phyloP scores from a whole-genome alignment of 768 basidiomycete species.

The Royoungia palumana region DNA sequence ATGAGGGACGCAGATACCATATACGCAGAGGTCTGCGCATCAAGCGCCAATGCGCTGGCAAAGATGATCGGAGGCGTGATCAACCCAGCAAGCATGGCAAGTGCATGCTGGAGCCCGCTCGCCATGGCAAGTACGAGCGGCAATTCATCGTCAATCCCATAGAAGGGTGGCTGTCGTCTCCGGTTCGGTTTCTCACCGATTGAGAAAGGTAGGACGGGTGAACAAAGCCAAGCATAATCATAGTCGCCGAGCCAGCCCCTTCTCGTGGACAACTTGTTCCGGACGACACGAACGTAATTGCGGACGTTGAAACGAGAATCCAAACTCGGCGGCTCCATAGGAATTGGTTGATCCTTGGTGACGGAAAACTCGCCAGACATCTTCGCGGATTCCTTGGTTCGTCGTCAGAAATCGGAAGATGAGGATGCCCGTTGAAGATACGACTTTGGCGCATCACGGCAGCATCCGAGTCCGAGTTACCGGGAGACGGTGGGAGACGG shows the following conservation, averaged over 20 bases:
- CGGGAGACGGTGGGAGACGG: too few species aligned
- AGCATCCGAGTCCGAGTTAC: too few species aligned
- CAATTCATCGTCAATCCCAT: constrained; percentile 66
- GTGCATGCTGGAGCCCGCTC: constrained; percentile 70
- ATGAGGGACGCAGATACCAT: constrained; percentile 82
- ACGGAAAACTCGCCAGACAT: constrained; percentile 17
- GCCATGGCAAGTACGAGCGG: constrained; percentile 72
- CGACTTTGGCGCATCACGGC: too few species aligned
- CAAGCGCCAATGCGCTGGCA: constrained; percentile 57
- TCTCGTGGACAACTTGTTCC: constrained; percentile 42
- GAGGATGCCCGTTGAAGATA: too few species aligned
- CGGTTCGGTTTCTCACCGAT: constrained; percentile 23
- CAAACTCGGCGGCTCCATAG: constrained; percentile 9
- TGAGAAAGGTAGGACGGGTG: constrained; percentile 61
- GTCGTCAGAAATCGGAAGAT: too few species aligned
- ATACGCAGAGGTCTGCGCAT: constrained; percentile 59
- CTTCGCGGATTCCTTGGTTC: too few species aligned
- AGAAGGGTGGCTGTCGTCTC: constrained; percentile 61
- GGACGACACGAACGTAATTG: constrained; percentile 12
- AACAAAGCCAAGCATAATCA: constrained; percentile 73
- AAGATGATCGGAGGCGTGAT: constrained; percentile 86
- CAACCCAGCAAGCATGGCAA: constrained; percentile 80
- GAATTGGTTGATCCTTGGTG: constrained; percentile 16
- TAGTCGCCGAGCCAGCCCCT: constrained; percentile 82
- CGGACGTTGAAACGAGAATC: constrained; percentile 5